phyloP scores from a whole-genome alignment of 805 yeast species.

The Cyberlindnera euphorbiiphila region DNA sequence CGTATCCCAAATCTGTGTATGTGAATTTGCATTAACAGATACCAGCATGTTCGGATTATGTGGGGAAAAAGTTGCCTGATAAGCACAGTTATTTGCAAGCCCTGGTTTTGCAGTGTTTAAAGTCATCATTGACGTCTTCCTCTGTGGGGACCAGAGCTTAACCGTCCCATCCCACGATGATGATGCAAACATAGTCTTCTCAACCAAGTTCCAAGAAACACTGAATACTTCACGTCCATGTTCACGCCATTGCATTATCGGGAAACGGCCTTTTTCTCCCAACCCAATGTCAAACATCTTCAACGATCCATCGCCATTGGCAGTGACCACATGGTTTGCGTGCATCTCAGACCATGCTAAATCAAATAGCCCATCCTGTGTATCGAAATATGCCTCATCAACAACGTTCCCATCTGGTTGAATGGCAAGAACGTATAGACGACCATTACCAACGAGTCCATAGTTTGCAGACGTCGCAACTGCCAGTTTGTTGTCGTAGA shows the following conservation, averaged over 20 bases:
- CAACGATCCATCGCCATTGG: constrained; percentile 88
- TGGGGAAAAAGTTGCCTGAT: constrained; percentile 79
- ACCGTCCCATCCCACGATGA: constrained; percentile 93
- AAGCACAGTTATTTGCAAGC: constrained; percentile 54
- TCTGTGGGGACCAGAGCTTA: constrained; percentile 69
- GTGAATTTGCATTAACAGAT: constrained; percentile 72
- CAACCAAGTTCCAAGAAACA: constrained; percentile 69
- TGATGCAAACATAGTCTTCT: constrained; percentile 64
- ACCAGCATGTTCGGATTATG: constrained; percentile 69
- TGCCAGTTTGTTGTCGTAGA: constrained; percentile 82
- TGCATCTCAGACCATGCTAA: constrained; percentile 87
- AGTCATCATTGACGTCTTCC: constrained; percentile 55
- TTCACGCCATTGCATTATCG: constrained; percentile 71
- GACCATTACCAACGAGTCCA: constrained; percentile 93
- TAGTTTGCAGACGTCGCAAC: constrained; percentile 90
- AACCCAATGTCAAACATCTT: constrained; percentile 75
- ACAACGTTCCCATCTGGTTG: constrained; percentile 58
- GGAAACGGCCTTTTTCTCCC: constrained; percentile 44
- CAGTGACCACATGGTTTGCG: constrained; percentile 78
- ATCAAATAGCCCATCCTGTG: constrained; percentile 91
- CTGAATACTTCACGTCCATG: constrained; percentile 75
- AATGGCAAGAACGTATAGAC: constrained; percentile 66
- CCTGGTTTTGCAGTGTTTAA: constrained; percentile 36
- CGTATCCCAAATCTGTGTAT: constrained; percentile 77
- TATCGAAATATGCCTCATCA: constrained; percentile 62